These are phyloP conservation scores for Sclerospora graminicola DNA, from an alignment of 352 stramenopile genomes.

Conservation along the genomic window DNA sequence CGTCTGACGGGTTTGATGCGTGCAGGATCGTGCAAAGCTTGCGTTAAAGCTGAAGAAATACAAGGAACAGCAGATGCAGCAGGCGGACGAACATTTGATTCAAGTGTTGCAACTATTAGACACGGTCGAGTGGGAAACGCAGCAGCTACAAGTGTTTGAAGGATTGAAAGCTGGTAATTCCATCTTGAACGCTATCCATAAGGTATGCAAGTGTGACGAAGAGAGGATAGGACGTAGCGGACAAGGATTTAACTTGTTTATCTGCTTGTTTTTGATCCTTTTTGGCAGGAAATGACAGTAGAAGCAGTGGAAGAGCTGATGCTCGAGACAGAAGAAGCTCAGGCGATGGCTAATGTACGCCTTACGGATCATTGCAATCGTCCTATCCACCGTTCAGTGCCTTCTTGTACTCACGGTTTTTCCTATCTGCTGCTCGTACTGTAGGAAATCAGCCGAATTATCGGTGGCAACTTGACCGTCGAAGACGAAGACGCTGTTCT, in stretches of 20 bases:
- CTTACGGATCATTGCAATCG: neutral
- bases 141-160: constrained; percentile 85
- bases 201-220: constrained; percentile 30
- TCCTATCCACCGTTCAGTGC: neutral
- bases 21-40: constrained; percentile 74
- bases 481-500: constrained; percentile 83
- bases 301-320: constrained; percentile 84
- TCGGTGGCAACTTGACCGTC: constrained; percentile 62
- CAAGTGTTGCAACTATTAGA: constrained; percentile 82
- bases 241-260: too few species aligned
- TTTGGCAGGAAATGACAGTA: constrained; percentile 68
- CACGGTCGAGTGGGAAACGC: constrained; percentile 82
- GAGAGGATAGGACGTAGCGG: neutral
- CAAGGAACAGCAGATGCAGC: constrained; percentile 82
- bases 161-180: constrained; percentile 82
- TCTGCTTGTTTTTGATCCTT: neutral
- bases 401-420: neutral
- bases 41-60: constrained; percentile 86
- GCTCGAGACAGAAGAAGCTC: constrained; percentile 81
- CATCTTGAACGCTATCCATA: constrained; percentile 81
- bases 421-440: too few species aligned
- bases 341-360: constrained; percentile 63
- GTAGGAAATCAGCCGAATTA: constrained; percentile 82
- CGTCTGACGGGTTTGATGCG: neutral
- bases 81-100: constrained; percentile 79